Base-by-base conservation (phyloP, 352 stramenopile genomes). In the Sclerospora graminicola region DNA sequence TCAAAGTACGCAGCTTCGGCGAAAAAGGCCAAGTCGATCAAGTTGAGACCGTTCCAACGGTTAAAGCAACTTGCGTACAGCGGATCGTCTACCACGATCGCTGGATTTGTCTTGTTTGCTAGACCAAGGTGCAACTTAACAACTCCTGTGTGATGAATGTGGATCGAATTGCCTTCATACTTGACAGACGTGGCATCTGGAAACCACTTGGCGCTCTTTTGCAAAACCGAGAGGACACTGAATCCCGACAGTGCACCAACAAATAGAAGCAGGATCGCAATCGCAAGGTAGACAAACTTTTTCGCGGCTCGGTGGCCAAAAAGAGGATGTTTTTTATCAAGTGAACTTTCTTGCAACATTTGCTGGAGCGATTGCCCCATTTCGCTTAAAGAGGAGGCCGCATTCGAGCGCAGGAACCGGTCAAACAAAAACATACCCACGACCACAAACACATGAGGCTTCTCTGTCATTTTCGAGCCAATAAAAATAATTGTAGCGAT, bases 1-100 rank as follows among this genome's bases (percentile, higher is more conserved):
- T 94, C 65, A 36, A 95, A 94, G 54, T 95, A 95, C 16, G 82
- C 80, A 9, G 85, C 79, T 38, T 95, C 81, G 0, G 82, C 72
- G 18, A 95, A 77, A 19, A 94, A 65, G 5, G 77, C 81, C 34
- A 90, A 72, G 57, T 95, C 84, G 16, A 94, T 69, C 30, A 90
- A 40, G 33, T 58, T 83, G 8, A 92, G 38, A 10, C 73, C 77
- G 9, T 84, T 70, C 75, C 80, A 92, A 23, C 67, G 64, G 52
- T 82, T 90, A 8, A 53, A 57, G 40, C 78, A 93, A 35, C 73
- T 89, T 18, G 78, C 74, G 39, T 93, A 93, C 2, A 66, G 63
- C 4, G 76, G 76, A 10, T 70, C 53, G 3, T 71, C 47, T 0
- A 80, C 45, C 8, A 37, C 43, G 35, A 89, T 68, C 1, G 74